Evolutionary conservation across 495 filamentous ascomycete genomes (phyloP).

Genomic region (Penicillium waksmanii): DNA sequence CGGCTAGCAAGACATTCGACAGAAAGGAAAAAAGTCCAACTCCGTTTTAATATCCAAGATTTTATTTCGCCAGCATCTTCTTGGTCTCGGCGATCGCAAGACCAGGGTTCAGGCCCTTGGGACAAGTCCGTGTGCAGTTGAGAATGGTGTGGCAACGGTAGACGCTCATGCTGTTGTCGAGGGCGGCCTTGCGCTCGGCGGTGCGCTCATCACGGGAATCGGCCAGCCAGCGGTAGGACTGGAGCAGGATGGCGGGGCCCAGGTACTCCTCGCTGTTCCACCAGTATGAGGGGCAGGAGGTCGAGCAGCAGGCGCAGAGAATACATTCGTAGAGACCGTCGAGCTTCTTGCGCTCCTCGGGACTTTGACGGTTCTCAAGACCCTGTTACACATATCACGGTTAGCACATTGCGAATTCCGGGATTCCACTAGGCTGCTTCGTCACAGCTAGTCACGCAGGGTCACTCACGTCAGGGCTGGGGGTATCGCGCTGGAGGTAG

Average conservation of each 20-base stretch:
- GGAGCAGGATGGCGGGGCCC: constrained; percentile 91
- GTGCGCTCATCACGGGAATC: constrained; percentile 90
- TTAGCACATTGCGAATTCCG: constrained; percentile 4
- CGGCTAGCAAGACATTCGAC: constrained; percentile 35
- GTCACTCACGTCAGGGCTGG: constrained; percentile 69
- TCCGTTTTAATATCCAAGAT: constrained; percentile 39
- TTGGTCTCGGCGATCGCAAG: constrained; percentile 96
- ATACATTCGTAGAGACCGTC: constrained; percentile 99
- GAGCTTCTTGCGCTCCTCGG: constrained; percentile 90
- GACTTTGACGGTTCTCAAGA: constrained; percentile 85
- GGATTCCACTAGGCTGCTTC: no score
- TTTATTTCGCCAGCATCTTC: constrained; percentile 78
- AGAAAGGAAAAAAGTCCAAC: constrained; percentile 37
- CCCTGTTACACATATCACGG: constrained; percentile 53
- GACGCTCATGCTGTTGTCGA: constrained; percentile 98
- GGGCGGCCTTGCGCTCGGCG: constrained; percentile 79
- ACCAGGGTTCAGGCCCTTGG: constrained; percentile 96
- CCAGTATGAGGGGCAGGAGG: constrained; percentile 98
- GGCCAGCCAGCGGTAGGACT: constrained; percentile 94
- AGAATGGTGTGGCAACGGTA: constrained; percentile 99
- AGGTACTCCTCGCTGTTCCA: constrained; percentile 99
- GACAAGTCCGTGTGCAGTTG: constrained; percentile 95
- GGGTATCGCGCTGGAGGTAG: constrained; percentile 87
- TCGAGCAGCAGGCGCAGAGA: constrained; percentile 98
- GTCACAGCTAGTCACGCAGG: neutral